A percentile compares a stretch with the other conserved stretches of the same genome.
phyloP scores from a whole-genome alignment of 2,329 filamentous ascomycete genomes.

The Capronia epimyces region DNA sequence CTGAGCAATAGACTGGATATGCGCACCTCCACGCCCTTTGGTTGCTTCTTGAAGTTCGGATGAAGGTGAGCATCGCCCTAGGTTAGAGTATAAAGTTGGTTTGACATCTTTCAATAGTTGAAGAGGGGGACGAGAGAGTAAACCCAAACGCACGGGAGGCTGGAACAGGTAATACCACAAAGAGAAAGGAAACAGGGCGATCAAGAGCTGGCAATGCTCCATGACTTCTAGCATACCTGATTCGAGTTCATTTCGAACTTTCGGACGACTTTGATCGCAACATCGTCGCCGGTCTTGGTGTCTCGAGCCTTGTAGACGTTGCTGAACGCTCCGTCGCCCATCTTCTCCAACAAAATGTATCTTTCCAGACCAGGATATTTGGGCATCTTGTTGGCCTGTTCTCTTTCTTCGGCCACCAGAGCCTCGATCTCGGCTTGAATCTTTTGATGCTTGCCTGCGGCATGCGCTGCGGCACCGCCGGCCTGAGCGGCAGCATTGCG shows the following conservation, averaged over 20 bases:
- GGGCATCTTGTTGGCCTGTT: slow-evolving; percentile 77
- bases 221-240: slow-evolving; percentile 66
- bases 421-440: slow-evolving; percentile 65
- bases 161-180: slow-evolving; percentile 18
- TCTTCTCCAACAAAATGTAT: slow-evolving; percentile 87
- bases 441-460: slow-evolving; percentile 58
- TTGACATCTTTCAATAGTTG: slow-evolving; percentile 34
- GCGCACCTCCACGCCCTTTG: slow-evolving; percentile 96
- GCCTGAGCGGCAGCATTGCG: slow-evolving; percentile 64
- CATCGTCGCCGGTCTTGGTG: slow-evolving; percentile 60
- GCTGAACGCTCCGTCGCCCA: slow-evolving; percentile 98
- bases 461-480: slow-evolving; percentile 59
- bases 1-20: slow-evolving; percentile 29
- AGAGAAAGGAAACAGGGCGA: slow-evolving; percentile 25
- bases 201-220: slow-evolving; percentile 13
- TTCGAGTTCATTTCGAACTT: slow-evolving; percentile 99
- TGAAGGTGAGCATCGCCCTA: slow-evolving; percentile 91
- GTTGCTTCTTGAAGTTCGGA: slow-evolving; percentile 91
- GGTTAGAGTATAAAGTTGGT: slow-evolving; percentile 46
- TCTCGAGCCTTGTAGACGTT: slow-evolving; percentile 93
- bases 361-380: slow-evolving; percentile 77
- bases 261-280: slow-evolving; percentile 96
- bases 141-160: background rate
- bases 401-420: slow-evolving; percentile 86
- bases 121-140: slow-evolving; percentile 12